phyloP scores from a whole-genome alignment of 2,329 filamentous ascomycete genomes.

The Dactylonectria estremocensis region DNA sequence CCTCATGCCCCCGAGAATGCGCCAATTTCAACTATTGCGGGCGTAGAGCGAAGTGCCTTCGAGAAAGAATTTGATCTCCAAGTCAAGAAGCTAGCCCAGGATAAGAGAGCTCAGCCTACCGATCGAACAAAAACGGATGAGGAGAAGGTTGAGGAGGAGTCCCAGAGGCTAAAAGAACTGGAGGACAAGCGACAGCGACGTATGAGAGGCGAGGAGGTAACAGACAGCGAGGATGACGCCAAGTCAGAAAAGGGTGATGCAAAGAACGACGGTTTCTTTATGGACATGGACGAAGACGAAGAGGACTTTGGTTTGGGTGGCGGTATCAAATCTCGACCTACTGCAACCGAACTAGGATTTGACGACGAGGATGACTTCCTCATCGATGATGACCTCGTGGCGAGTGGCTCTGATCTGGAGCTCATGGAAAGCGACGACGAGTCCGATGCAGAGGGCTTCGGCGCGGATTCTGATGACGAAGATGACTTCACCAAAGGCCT shows the following conservation, averaged over 20 bases:
- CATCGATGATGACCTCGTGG: constrained; percentile 90
- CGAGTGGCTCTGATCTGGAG: constrained; percentile 82
- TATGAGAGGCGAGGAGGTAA: constrained; percentile 87
- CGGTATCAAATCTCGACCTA: constrained; percentile 71
- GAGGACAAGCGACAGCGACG: constrained; percentile 86
- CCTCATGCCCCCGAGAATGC: constrained; percentile 42
- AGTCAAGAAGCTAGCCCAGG: constrained; percentile 85
- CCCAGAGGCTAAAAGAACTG: constrained; percentile 81
- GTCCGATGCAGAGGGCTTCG: constrained; percentile 63
- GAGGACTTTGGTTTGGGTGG: constrained; percentile 73
- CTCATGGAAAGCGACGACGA: constrained; percentile 68
- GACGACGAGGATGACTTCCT: constrained; percentile 97
- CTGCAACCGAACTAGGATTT: constrained; percentile 77
- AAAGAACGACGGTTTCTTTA: constrained; percentile 55
- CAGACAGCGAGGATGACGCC: constrained; percentile 74
- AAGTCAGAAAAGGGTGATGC: constrained; percentile 57
- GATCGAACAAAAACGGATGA: constrained; percentile 94
- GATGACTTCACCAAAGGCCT: constrained; percentile 83
- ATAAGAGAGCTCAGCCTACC: constrained; percentile 87
- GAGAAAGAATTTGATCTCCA: constrained; percentile 92
- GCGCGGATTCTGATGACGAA: constrained; percentile 65
- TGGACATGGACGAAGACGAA: constrained; percentile 57
- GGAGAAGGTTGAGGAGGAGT: constrained; percentile 84
- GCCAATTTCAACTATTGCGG: constrained; percentile 55
- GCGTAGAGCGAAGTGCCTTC: constrained; percentile 76